phyloP scores from a whole-genome alignment of 2,329 filamentous ascomycete species.

The Parafenestella ontariensis region DNA sequence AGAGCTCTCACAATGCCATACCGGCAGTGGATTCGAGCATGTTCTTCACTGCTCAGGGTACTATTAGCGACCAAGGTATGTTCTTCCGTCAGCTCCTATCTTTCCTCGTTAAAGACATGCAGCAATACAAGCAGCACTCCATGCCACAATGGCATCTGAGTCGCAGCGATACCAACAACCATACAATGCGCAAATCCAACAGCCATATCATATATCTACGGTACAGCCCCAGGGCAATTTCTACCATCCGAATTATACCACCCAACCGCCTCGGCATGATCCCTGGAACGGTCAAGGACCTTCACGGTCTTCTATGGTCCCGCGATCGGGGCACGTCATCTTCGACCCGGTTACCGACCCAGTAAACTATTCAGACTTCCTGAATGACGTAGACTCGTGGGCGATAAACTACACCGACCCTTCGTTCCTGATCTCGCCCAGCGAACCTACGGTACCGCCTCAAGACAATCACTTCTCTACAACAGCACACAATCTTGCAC shows the following conservation, averaged over 20 bases:
- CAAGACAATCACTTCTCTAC: constrained; percentile 32
- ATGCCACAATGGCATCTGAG: constrained; percentile 29
- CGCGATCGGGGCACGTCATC: constrained; percentile 35
- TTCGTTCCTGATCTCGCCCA: constrained; percentile 35
- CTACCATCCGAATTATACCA: constrained; percentile 31
- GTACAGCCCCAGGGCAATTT: constrained; percentile 26
- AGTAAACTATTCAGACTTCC: constrained; percentile 25
- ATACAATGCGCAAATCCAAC: constrained; percentile 23
- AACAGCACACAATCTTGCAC: constrained; percentile 18
- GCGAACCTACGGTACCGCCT: constrained; percentile 30
- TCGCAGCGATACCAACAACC: constrained; percentile 30
- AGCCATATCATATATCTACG: constrained; percentile 22
- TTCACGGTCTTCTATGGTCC: constrained; percentile 33
- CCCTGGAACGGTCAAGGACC: constrained; percentile 44
- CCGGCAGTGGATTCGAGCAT: constrained; percentile 30
- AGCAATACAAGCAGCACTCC: constrained; percentile 37
- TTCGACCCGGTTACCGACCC: constrained; percentile 43
- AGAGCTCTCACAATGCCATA: constrained; percentile 29
- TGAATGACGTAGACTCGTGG: constrained; percentile 34
- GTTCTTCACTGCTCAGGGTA: constrained; percentile 31
- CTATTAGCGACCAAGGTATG: constrained; percentile 32
- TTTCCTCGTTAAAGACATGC: constrained; percentile 19
- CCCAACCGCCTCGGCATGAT: constrained; percentile 34
- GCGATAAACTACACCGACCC: constrained; percentile 37
- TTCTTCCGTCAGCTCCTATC: not conserved